Base-by-base conservation (phyloP, 805 yeast genomes). In the Ogataea trehalophila region DNA sequence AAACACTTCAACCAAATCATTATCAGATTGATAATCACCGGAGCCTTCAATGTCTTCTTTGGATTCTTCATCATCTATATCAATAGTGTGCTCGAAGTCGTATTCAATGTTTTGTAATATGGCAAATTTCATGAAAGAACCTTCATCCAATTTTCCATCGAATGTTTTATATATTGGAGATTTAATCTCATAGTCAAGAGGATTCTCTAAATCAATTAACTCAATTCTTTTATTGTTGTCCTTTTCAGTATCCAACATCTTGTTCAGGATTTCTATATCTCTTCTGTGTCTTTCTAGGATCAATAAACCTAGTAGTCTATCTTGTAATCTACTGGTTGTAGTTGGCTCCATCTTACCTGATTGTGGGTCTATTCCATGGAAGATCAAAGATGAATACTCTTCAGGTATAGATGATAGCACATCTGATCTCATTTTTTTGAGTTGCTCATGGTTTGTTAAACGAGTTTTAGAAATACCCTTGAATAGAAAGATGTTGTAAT, bases 271-370 rank as follows among this genome's bases (percentile, higher is more conserved):
- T 6, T 51, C 55, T 35, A 65, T 63, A 42, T 64, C 68, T 48
- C 69, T 55, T 49, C 66, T 55, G 42, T 68, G 72, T 48, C 74
- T 56, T 44, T 69, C 74, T 35, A 67, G 50, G 8, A 68, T 58
- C 23, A 70, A 54, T 23, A 66, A 44, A 22, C 55, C 57, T 36
- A 69, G 50, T 22, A 70, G 48, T 41, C 73, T 57, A 38, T 65
- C 65, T 45, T 69, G 73, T 31, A 67, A 49, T 44, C 50, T 56
- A 6, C 67, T 45, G 0, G 72, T 65, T 4, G 69, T 64, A 3
- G 73, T 65, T 2, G 48, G 48, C 6, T 49, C 56, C 36, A 60
- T 36, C 6, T 45, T 41, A 23, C 50, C 46, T 0, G 45, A 39
- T 2, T 41, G 17, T 23, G 42, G 43, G 22, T 49, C 45, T 2